A percentile compares a stretch with the other conserved stretches of the same genome.
phyloP scores from a whole-genome alignment of 208 protist genomes.

The Leishmania gerbilli region DNA sequence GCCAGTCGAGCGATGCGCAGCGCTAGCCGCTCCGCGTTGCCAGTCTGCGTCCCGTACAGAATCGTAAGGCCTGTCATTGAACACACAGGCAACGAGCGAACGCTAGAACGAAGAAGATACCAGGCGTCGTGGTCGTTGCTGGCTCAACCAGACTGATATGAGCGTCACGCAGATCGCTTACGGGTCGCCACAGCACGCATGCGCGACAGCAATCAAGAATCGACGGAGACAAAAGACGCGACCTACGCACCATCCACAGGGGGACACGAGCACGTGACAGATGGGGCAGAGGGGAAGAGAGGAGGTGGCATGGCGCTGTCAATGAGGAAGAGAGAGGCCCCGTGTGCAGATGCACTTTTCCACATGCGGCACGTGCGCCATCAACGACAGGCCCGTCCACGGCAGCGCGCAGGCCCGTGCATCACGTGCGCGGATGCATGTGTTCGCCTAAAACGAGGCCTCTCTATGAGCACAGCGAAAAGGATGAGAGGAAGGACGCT shows the following conservation, averaged over 20 bases:
- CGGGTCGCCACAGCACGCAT: background rate
- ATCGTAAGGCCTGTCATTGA: slow-evolving; percentile 47
- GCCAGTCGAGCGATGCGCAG: slow-evolving; percentile 61
- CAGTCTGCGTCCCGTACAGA: slow-evolving; percentile 85
- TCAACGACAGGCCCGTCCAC: background rate
- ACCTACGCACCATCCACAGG: background rate
- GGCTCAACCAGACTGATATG: background rate
- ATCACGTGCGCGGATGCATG: background rate
- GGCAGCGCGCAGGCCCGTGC: background rate
- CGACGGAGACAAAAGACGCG: background rate
- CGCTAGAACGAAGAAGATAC: background rate
- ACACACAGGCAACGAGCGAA: background rate
- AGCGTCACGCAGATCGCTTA: background rate
- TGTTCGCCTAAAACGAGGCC: background rate
- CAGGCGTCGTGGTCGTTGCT: background rate
- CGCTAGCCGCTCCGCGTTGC: slow-evolving; percentile 71
- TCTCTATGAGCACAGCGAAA: background rate
- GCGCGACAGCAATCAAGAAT: slow-evolving; percentile 2
- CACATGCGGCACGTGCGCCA: background rate
- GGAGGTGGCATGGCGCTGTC: background rate
- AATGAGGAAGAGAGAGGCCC: background rate
- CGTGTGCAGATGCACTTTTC: background rate
- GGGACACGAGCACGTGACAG: background rate
- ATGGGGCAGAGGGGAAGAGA: background rate
- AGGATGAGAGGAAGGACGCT: background rate